phyloP scores from a whole-genome alignment of 495 filamentous ascomycete species.

The Penicillium odoratum region DNA sequence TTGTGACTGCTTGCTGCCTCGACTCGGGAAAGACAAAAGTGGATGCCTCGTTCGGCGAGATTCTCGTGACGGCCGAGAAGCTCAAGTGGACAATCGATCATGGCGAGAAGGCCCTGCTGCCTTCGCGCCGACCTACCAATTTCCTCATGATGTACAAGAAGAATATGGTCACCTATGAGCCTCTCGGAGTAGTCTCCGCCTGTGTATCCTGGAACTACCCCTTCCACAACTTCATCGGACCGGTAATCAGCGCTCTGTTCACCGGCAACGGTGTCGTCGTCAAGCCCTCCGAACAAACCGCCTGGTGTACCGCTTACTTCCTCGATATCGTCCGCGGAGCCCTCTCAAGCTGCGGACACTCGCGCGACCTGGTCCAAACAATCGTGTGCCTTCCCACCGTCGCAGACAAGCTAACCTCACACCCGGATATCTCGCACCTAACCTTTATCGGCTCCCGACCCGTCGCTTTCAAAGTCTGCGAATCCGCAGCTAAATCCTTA shows the following conservation, averaged over 20 bases:
- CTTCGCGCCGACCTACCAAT: slow-evolving; percentile 75
- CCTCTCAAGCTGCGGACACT: slow-evolving; percentile 79
- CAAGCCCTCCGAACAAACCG: slow-evolving; percentile 90
- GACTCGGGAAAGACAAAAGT: slow-evolving; percentile 98
- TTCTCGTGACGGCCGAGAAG: slow-evolving; percentile 90
- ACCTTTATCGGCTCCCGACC: slow-evolving; percentile 96
- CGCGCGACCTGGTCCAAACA: slow-evolving; percentile 78
- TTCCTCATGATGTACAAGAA: slow-evolving; percentile 94
- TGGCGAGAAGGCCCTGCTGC: slow-evolving; percentile 77
- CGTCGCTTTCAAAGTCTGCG: slow-evolving; percentile 84
- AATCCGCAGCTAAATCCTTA: slow-evolving; percentile 77
- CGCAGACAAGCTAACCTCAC: slow-evolving; percentile 80
- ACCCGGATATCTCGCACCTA: slow-evolving; percentile 80
- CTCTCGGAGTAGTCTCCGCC: slow-evolving; percentile 87
- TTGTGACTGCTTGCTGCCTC: slow-evolving; percentile 82
- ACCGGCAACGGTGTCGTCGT: slow-evolving; percentile 90
- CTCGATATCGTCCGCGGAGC: slow-evolving; percentile 73
- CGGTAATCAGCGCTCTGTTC: slow-evolving; percentile 87
- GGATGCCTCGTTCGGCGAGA: slow-evolving; percentile 90
- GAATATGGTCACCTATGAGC: slow-evolving; percentile 88
- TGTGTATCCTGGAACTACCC: slow-evolving; percentile 96
- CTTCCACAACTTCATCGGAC: slow-evolving; percentile 93
- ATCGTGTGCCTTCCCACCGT: slow-evolving; percentile 84
- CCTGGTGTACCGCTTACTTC: slow-evolving; percentile 86
- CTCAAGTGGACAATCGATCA: slow-evolving; percentile 91